Percentiles rank a stretch among this genome's conserved stretches.
Conservation (phyloP, 495 filamentous ascomycete species). For the Lasiosphaeris hirsuta region DNA sequence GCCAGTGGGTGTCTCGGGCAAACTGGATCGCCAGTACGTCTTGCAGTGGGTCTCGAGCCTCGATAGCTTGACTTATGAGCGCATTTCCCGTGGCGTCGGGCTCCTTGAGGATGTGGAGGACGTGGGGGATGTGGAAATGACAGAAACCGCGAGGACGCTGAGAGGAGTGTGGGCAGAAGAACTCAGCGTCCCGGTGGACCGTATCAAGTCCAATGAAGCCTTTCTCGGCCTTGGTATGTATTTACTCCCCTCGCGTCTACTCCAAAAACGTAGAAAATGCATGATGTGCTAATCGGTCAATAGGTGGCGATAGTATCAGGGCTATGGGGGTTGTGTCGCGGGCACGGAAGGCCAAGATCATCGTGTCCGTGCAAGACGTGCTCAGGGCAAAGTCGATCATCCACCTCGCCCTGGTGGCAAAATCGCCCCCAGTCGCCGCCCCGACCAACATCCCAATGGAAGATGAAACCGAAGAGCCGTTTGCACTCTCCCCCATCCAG, state of each 20-base stretch:
- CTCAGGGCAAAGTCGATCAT: constrained; percentile 27
- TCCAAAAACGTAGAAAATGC: background rate
- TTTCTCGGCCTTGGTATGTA: constrained; percentile 25
- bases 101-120: constrained; percentile 9
- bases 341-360: constrained; percentile 18
- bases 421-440: constrained; percentile 1
- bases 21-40: constrained; percentile 49
- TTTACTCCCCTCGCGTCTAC: background rate
- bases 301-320: constrained; percentile 25
- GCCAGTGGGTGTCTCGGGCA: constrained; percentile 49
- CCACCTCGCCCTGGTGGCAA: constrained; percentile 24
- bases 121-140: constrained; percentile 6
- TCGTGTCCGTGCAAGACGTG: constrained; percentile 22
- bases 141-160: constrained; percentile 8
- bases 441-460: background rate
- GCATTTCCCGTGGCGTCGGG: constrained; percentile 12
- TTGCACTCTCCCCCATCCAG: constrained; percentile 60
- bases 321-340: constrained; percentile 27
- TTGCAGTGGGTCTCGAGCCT: constrained; percentile 18
- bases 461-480: constrained; percentile 45
- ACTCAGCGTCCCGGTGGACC: constrained; percentile 14
- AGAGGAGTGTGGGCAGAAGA: constrained; percentile 21
- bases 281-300: background rate
- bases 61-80: constrained; percentile 13
- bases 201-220: constrained; percentile 12